Conservation (phyloP, 2,329 filamentous ascomycete genomes). For the Arachnomyces sp. region DNA sequence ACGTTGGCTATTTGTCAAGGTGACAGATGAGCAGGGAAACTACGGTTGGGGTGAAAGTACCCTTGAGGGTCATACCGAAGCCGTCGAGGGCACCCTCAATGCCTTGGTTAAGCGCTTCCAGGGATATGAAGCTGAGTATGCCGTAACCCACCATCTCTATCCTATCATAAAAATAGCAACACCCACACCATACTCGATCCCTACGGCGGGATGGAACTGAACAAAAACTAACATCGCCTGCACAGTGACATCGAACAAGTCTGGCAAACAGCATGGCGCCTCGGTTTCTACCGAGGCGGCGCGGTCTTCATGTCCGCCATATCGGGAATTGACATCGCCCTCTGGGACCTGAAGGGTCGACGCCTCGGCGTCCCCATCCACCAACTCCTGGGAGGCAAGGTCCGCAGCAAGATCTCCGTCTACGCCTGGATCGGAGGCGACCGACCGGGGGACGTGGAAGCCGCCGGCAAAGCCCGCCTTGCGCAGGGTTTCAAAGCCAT, state of each 20-base stretch:
- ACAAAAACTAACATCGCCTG: conserved; percentile 1
- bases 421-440: conserved; percentile 76
- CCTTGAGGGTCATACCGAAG: conserved; percentile 63
- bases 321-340: conserved; percentile 67
- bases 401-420: conserved; percentile 60
- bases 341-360: conserved; percentile 68
- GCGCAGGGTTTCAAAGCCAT: conserved; percentile 38
- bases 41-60: conserved; percentile 68
- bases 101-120: conserved; percentile 55
- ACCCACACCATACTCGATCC: background rate
- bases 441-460: conserved; percentile 56
- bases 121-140: conserved; percentile 62
- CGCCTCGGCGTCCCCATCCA: conserved; percentile 60
- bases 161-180: background rate
- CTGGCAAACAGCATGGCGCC: conserved; percentile 65
- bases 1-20: conserved; percentile 70
- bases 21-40: conserved; percentile 57
- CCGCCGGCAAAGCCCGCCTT: conserved; percentile 45
- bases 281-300: conserved; percentile 67
- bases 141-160: conserved; percentile 1
- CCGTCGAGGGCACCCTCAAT: conserved; percentile 65
- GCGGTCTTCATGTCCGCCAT: conserved; percentile 74
- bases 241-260: conserved; percentile 67
- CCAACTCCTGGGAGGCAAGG: conserved; percentile 64
- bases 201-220: conserved; percentile 5